Conservation (phyloP, 2,329 filamentous ascomycete species). For the Pezicula neosporulosa region DNA sequence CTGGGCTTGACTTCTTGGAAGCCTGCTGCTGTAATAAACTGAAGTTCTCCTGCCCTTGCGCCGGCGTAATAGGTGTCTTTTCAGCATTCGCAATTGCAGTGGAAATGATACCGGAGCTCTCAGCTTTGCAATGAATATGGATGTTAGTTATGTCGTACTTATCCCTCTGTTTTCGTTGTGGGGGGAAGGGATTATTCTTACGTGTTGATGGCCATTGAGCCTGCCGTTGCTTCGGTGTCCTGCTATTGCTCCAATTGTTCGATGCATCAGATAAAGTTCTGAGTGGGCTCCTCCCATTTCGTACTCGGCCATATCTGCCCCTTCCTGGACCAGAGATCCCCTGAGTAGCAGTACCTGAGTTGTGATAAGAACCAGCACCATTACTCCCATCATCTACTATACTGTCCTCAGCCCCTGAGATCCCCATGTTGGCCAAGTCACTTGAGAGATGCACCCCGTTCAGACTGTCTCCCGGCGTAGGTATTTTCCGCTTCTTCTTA, state of each 20-base stretch:
- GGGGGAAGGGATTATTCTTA: constrained; percentile 13
- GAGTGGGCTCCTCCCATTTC: constrained; percentile 59
- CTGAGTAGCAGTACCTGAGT: constrained; percentile 53
- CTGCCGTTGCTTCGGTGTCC: constrained; percentile 27
- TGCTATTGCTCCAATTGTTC: constrained; percentile 29
- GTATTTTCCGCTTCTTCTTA: constrained; percentile 98
- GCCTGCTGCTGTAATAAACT: constrained; percentile 73
- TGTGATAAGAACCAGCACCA: constrained; percentile 50
- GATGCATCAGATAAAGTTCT: constrained; percentile 54
- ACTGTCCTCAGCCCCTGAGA: constrained; percentile 44
- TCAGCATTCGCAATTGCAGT: constrained; percentile 87
- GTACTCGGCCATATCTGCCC: constrained; percentile 72
- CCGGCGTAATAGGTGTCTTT: constrained; percentile 55
- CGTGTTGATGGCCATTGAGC: constrained; percentile 25
- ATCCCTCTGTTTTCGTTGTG: neutral
- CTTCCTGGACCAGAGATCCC: constrained; percentile 83
- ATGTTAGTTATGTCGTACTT: constrained; percentile 4
- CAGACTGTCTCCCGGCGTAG: constrained; percentile 69
- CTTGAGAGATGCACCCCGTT: constrained; percentile 46
- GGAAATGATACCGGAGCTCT: constrained; percentile 77
- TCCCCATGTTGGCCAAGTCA: constrained; percentile 62
- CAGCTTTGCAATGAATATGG: constrained; percentile 38
- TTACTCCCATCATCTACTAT: constrained; percentile 36
- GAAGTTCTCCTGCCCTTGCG: constrained; percentile 70
- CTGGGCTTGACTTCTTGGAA: constrained; percentile 56